These are phyloP conservation scores for Apiospora arundinis DNA, from an alignment of 2,329 filamentous ascomycete species.

Conservation along the genomic window DNA sequence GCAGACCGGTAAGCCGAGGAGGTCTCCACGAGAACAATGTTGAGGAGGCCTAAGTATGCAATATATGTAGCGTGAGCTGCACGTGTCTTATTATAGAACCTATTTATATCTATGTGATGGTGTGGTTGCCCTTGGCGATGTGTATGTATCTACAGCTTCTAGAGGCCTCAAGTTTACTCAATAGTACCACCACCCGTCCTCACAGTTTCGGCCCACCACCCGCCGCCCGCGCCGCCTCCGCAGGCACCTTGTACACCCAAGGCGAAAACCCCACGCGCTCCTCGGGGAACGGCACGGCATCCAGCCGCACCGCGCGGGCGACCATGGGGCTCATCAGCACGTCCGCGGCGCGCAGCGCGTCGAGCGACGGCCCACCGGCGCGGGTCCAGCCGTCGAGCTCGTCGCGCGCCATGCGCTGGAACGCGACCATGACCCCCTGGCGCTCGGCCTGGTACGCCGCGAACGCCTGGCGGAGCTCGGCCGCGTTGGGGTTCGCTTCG, in stretches of 20 bases:
- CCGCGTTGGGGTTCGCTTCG: neutral
- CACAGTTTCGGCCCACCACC: neutral
- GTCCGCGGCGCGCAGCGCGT: neutral
- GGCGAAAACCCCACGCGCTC: neutral
- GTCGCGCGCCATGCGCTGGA: neutral
- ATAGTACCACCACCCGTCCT: neutral
- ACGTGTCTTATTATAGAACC: neutral
- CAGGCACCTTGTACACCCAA: neutral
- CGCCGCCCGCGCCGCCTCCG: constrained; percentile 11
- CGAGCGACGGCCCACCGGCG: neutral
- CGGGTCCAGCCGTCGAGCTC: neutral
- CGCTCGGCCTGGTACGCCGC: neutral
- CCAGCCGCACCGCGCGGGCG: neutral
- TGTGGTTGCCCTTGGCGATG: neutral
- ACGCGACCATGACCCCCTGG: neutral
- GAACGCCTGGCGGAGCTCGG: neutral
- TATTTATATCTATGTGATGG: too few relatives aligned
- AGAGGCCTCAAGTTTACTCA: neutral
- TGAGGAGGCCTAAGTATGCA: neutral
- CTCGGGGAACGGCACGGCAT: neutral
- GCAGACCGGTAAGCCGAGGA: neutral
- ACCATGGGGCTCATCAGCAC: neutral
- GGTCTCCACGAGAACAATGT: neutral
- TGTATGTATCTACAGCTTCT: neutral
- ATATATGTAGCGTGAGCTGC: neutral